phyloP scores from a whole-genome alignment of 331 rosid species.

The Malus hybrid region DNA sequence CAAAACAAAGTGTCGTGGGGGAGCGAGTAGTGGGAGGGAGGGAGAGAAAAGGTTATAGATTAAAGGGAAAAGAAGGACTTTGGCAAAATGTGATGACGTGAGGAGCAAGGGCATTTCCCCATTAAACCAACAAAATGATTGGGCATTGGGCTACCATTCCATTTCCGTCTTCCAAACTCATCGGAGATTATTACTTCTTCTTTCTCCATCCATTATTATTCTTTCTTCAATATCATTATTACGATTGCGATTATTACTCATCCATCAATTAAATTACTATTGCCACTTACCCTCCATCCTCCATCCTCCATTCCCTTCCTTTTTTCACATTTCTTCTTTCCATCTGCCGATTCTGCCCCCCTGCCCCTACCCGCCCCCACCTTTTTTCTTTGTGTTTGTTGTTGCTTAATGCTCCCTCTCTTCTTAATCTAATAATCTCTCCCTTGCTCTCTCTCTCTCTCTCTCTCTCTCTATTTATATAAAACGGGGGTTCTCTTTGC shows the following conservation, averaged over 20 bases:
- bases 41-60: not conserved
- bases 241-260: not conserved
- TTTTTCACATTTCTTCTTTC: not conserved
- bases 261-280: not conserved
- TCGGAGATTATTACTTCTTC: slow-evolving; percentile 34
- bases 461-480: not conserved
- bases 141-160: slow-evolving; percentile 40
- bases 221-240: not conserved
- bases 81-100: slow-evolving; percentile 40
- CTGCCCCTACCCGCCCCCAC: not conserved
- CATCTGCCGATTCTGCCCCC: not conserved
- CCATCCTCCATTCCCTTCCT: not conserved
- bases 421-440: not conserved
- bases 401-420: not conserved
- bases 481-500: not conserved
- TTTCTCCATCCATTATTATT: slow-evolving; percentile 2
- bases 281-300: too few species aligned
- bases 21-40: not conserved
- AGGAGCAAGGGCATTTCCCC: slow-evolving; percentile 28
- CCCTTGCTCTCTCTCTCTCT: not conserved
- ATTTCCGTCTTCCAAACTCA: slow-evolving; percentile 53
- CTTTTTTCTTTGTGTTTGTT: not conserved
- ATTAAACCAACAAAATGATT: slow-evolving; percentile 27
- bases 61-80: slow-evolving; percentile 10
- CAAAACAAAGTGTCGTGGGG: not conserved